These are phyloP conservation scores for Phoma herbarum DNA, from an alignment of 2,329 filamentous ascomycete genomes.

Conservation along the genomic window DNA sequence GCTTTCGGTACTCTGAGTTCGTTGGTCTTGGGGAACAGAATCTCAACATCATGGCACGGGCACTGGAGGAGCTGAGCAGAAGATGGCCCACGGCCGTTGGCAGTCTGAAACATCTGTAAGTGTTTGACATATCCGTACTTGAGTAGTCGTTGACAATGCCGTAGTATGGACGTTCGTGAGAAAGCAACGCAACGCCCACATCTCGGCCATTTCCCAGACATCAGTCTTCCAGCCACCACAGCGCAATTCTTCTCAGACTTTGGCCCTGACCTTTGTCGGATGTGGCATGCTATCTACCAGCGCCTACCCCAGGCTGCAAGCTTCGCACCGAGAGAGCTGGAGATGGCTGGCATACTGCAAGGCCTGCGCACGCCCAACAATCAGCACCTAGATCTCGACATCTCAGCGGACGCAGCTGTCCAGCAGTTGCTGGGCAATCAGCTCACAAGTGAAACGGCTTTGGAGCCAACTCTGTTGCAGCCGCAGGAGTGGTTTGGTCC, in stretches of 20 bases:
- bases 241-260: conserved; percentile 45
- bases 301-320: conserved; percentile 30
- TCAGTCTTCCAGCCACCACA: conserved; percentile 36
- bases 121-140: background rate
- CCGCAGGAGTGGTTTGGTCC: conserved; percentile 42
- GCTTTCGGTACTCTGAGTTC: conserved; percentile 48
- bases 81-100: conserved; percentile 46
- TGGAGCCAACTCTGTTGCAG: conserved; percentile 44
- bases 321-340: conserved; percentile 38
- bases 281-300: conserved; percentile 40
- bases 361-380: conserved; percentile 38
- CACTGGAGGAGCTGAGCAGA: conserved; percentile 43
- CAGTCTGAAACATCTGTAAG: conserved; percentile 41
- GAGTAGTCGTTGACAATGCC: background rate
- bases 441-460: conserved; percentile 17
- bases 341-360: conserved; percentile 46
- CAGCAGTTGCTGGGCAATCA: conserved; percentile 33
- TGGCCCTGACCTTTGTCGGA: conserved; percentile 44
- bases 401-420: conserved; percentile 23
- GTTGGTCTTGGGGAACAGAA: conserved; percentile 40
- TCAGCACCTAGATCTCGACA: conserved; percentile 32
- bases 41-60: conserved; percentile 37
- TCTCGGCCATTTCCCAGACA: conserved; percentile 40
- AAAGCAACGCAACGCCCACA: conserved; percentile 40
- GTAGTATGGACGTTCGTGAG: conserved; percentile 42